Evolutionary conservation across 2,329 filamentous ascomycete species (phyloP).

Genomic region (Penicillium sp.): DNA sequence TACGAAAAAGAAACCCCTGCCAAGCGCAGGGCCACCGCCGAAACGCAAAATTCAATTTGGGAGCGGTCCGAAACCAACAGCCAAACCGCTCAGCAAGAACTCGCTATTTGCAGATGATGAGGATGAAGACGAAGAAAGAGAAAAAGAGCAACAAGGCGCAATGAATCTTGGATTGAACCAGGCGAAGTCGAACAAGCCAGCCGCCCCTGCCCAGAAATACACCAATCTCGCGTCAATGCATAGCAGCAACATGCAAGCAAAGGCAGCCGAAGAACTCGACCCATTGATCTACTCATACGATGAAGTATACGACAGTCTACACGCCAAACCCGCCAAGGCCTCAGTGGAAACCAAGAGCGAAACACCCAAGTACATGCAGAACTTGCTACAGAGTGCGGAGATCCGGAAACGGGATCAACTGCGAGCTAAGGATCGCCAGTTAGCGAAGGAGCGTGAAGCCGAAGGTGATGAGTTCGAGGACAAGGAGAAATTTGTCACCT

Average conservation of each 20-base stretch:
- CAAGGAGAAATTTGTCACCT: constrained; percentile 66
- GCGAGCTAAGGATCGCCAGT: constrained; percentile 58
- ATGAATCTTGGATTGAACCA: constrained; percentile 28
- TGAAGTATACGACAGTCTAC: constrained; percentile 49
- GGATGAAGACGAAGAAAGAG: constrained; percentile 29
- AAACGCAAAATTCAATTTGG: constrained; percentile 37
- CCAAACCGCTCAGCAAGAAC: constrained; percentile 35
- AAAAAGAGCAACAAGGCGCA: constrained; percentile 17
- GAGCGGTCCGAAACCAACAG: constrained; percentile 22
- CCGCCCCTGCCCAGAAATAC: constrained; percentile 31
- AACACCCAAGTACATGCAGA: constrained; percentile 60
- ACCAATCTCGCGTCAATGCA: constrained; percentile 48
- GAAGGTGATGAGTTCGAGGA: constrained; percentile 66
- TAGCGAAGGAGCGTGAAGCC: constrained; percentile 60
- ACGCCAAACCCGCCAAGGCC: constrained; percentile 36
- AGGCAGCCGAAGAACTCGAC: constrained; percentile 45
- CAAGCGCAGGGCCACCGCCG: constrained; percentile 24
- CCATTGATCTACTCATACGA: constrained; percentile 52
- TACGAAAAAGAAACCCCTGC: constrained; percentile 17
- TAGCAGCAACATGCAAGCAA: constrained; percentile 45
- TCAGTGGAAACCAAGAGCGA: constrained; percentile 23
- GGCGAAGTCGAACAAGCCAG: constrained; percentile 14
- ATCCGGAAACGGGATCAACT: constrained; percentile 62
- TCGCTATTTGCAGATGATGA: constrained; percentile 41
- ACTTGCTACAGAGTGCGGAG: constrained; percentile 58